Conservation (phyloP, 371 early-diverging fungal genomes). For the Mycotypha africana region DNA sequence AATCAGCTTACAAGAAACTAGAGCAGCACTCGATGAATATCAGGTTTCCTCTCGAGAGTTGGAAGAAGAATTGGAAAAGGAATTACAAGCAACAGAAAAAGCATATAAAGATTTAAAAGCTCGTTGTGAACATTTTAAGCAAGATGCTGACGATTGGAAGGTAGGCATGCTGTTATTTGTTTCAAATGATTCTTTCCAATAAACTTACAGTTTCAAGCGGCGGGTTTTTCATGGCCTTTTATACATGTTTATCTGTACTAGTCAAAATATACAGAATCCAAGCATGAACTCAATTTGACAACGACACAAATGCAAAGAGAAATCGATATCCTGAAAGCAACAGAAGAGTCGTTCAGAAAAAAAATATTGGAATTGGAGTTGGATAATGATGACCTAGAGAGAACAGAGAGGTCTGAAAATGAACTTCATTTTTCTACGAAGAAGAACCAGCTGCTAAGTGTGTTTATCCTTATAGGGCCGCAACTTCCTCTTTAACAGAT, state of each 20-base stretch:
- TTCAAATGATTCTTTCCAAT: too few relatives aligned
- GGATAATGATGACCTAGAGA: conserved; percentile 71
- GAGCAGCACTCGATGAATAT: conserved; percentile 55
- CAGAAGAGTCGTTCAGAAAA: conserved; percentile 67
- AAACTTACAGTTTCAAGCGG: not conserved
- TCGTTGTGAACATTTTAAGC: conserved; percentile 47
- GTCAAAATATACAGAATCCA: conserved; percentile 41
- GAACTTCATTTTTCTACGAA: too few relatives aligned
- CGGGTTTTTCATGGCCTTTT: too few relatives aligned
- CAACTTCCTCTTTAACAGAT: conserved; percentile 65
- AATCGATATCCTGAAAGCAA: conserved; percentile 65
- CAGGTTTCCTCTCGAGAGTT: conserved; percentile 57
- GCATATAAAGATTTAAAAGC: conserved; percentile 56
- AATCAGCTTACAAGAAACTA: conserved; percentile 49
- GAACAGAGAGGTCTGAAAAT: conserved; percentile 10
- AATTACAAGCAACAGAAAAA: conserved; percentile 57
- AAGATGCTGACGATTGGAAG: conserved; percentile 74
- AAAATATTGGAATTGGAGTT: conserved; percentile 72
- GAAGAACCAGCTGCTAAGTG: not conserved
- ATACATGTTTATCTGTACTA: conserved; percentile 1
- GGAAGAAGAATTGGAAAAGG: conserved; percentile 62
- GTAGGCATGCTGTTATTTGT: conserved; percentile 44
- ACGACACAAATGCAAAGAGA: conserved; percentile 71
- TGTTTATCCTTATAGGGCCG: conserved; percentile 40
- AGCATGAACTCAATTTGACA: conserved; percentile 58